These are phyloP conservation scores for Exobasidium cylindrosporum DNA, from an alignment of 1,284 basidiomycete genomes.

Conservation along the genomic window DNA sequence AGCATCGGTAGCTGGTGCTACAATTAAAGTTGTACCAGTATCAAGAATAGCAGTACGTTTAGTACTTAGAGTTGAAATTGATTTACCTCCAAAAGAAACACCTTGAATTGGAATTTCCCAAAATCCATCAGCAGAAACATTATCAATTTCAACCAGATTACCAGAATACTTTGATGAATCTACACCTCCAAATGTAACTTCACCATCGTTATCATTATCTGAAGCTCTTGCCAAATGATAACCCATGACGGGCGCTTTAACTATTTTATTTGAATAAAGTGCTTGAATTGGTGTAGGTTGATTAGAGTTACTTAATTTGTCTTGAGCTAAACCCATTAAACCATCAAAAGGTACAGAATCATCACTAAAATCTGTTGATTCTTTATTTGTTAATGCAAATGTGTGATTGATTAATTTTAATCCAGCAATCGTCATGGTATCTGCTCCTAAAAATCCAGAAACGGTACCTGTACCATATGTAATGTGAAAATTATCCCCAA, in stretches of 20 bases:
- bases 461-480: constrained; percentile 73
- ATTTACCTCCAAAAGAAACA: constrained; percentile 63
- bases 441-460: constrained; percentile 66
- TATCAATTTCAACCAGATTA: constrained; percentile 46
- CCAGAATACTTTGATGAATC: constrained; percentile 63
- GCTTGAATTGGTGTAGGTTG: constrained; percentile 72
- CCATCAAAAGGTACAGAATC: constrained; percentile 67
- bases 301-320: constrained; percentile 62
- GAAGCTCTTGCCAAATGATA: constrained; percentile 75
- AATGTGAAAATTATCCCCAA: constrained; percentile 64
- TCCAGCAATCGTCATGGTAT: constrained; percentile 69
- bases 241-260: constrained; percentile 70
- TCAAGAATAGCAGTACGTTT: constrained; percentile 56
- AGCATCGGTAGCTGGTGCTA: constrained; percentile 59
- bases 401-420: constrained; percentile 65
- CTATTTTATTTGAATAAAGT: constrained; percentile 64
- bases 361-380: constrained; percentile 65
- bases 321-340: constrained; percentile 68
- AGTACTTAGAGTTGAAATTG: constrained; percentile 63
- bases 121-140: constrained; percentile 62
- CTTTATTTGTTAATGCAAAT: constrained; percentile 69
- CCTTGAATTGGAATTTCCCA: constrained; percentile 70
- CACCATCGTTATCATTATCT: constrained; percentile 66
- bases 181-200: constrained; percentile 73
- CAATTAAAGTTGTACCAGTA: constrained; percentile 57